Conservation (phyloP, 495 filamentous ascomycete genomes). For the Daldinia decipiens region DNA sequence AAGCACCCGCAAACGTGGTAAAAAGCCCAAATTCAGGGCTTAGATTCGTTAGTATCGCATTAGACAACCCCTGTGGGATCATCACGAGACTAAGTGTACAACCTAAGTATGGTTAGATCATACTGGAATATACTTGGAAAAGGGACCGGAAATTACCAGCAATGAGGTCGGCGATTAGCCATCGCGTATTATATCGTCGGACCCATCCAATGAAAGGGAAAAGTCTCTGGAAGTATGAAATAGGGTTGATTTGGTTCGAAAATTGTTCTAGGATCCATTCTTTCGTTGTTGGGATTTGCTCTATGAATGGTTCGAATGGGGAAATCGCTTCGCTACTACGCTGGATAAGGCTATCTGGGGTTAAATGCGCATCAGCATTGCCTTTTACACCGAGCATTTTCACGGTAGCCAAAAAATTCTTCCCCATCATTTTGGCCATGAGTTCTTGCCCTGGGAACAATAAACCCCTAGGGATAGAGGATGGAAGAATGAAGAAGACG, state of each 20-base stretch:
- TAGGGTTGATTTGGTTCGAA: neutral
- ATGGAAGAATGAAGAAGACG: neutral
- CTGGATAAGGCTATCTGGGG: slow-evolving; percentile 9
- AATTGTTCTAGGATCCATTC: slow-evolving; percentile 1
- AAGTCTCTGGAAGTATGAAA: slow-evolving; percentile 5
- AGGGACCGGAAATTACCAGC: neutral
- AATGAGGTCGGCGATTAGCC: slow-evolving; percentile 6
- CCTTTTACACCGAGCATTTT: neutral
- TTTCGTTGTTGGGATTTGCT: slow-evolving; percentile 10
- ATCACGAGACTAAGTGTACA: slow-evolving; percentile 11
- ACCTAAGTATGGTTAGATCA: slow-evolving; percentile 2
- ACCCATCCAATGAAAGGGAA: slow-evolving; percentile 5
- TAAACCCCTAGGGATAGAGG: neutral
- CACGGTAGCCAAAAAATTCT: neutral
- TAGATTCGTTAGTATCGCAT: slow-evolving; percentile 7
- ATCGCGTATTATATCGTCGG: slow-evolving; percentile 10
- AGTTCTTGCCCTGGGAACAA: neutral
- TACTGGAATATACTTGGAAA: neutral
- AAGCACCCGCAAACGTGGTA: slow-evolving; percentile 1
- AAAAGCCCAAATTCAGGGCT: slow-evolving; percentile 17
- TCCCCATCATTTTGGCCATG: neutral
- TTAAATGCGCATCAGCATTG: neutral
- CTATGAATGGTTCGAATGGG: slow-evolving; percentile 10
- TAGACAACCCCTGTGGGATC: slow-evolving; percentile 13
- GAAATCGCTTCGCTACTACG: neutral